Evolutionary conservation across 257 asterid genomes (phyloP).

Genomic region (Voacanga thouarsii): DNA sequence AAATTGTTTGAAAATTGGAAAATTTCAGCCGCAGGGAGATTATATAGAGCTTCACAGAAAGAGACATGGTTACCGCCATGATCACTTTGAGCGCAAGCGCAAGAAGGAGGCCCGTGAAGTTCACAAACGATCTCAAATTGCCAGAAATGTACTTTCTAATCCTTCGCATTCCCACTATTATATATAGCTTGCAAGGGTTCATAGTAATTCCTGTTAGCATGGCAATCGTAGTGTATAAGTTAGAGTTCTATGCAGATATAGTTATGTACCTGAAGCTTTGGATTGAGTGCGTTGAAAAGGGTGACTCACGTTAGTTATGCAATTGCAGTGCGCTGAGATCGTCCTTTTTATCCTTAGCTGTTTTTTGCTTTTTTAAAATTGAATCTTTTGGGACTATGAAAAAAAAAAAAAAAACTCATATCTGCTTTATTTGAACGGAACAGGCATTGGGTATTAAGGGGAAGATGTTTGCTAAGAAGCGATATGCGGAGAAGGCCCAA

Average conservation of each 20-base stretch:
- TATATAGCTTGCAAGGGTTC: not conserved
- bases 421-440: conserved; percentile 13
- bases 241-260: too few relatives aligned
- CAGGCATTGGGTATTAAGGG: conserved; percentile 97
- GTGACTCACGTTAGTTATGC: not conserved
- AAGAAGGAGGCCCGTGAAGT: conserved; percentile 98
- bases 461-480: conserved; percentile 80
- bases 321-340: not conserved
- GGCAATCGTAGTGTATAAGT: not conserved
- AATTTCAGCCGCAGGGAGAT: conserved; percentile 94
- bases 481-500: conserved; percentile 81
- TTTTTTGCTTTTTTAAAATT: too few relatives aligned
- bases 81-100: conserved; percentile 85
- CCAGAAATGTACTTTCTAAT: conserved; percentile 49
- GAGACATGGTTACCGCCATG: conserved; percentile 86
- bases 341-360: not conserved
- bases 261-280: not conserved
- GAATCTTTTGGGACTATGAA: too few relatives aligned
- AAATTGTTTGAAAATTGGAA: not conserved
- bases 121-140: conserved; percentile 74
- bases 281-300: not conserved
- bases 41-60: conserved; percentile 82
- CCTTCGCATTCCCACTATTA: not conserved
- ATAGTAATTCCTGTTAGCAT: not conserved
- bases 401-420: not conserved